Conservation (phyloP, 352 stramenopile species). For the Globisporangium spiculum region DNA sequence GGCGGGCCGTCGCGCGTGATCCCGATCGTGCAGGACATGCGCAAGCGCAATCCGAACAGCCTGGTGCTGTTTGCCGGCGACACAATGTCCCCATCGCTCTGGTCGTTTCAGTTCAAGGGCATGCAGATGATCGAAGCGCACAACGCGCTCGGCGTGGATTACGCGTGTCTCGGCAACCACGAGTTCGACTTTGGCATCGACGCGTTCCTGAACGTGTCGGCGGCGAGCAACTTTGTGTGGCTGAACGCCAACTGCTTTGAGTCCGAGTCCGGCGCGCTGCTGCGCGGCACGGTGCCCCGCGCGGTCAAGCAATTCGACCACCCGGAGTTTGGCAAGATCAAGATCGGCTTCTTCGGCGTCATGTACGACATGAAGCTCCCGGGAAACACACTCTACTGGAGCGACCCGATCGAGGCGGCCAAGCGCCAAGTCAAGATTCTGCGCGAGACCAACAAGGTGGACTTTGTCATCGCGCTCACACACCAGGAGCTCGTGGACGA, state of each 20-base stretch:
- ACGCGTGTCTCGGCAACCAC: conserved; percentile 73
- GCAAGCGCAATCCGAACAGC: conserved; percentile 51
- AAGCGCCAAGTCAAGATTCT: conserved; percentile 47
- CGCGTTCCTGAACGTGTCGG: conserved; percentile 66
- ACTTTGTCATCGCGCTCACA: conserved; percentile 74
- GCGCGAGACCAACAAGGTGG: conserved; percentile 36
- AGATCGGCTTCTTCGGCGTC: conserved; percentile 66
- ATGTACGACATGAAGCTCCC: conserved; percentile 78
- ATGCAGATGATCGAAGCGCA: conserved; percentile 80
- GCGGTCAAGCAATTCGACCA: conserved; percentile 50
- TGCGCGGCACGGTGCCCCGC: conserved; percentile 49
- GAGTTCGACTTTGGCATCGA: conserved; percentile 82
- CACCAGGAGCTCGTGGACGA: conserved; percentile 70
- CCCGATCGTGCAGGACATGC: conserved; percentile 59
- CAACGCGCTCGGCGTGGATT: conserved; percentile 74
- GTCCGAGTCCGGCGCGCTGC: conserved; percentile 31
- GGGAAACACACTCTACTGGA: conserved; percentile 63
- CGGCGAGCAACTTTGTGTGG: conserved; percentile 59
- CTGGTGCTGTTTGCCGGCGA: conserved; percentile 79
- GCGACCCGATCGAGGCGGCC: conserved; percentile 56
- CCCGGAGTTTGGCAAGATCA: conserved; percentile 39
- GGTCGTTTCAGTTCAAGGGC: conserved; percentile 75
- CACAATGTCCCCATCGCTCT: conserved; percentile 81
- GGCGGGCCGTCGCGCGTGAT: conserved; percentile 74
- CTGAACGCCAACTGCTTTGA: conserved; percentile 79